Base-by-base conservation (phyloP, 768 basidiomycete genomes). In the Russula earlei region DNA sequence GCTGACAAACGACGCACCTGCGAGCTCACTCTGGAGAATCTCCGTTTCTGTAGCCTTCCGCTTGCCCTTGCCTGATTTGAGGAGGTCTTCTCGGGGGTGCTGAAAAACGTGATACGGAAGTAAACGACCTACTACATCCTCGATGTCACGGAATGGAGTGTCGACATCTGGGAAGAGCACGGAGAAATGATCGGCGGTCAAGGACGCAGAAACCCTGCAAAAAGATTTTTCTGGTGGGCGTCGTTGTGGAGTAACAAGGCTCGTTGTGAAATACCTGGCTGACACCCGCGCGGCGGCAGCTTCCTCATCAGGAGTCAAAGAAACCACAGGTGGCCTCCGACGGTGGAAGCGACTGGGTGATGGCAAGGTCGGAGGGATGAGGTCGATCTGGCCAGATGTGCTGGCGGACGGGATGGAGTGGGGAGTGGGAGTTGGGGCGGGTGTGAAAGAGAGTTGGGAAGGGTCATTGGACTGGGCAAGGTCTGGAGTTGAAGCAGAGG, bases 21-120 rank as follows among this genome's bases (percentile, higher is more conserved):
- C 69, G 73, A 78, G 70, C 75, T 76, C 84, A 42, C 75, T 71
- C 53, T 68, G 68, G 15, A 77, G 65, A 3, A 68, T 33, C 48
- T 78, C 76, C 25, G 69, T 61, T 29, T 72, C 67, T 14, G 67
- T 73, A 3, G 79, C 84, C 62, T 79, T 87, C 55, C 73, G 75
- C 65, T 88, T 88, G 12, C 83, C 82, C 66, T 87, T 87, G 47
- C 66, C 61, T n/a, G 20, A 41, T 22, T 38, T 55, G 5, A 70
- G 67, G 60, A 87, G 61, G 61, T 91, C 89, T 43, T 84, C 82
- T 54, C 69, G 70, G 0, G 87, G 87, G 56, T 87, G 84, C 60
- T 85, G 85, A 61, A 84, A 88, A 48, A 91, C 69, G 64, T 91
- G 89, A 63, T 87, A 91, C 0, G 89, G 87, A 20, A 91, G 72